Evolutionary conservation across 805 yeast species (phyloP), one percentile per base, ranked within the genome.

Genomic region (Cyberlindnera samutprakarnensis): DNA sequence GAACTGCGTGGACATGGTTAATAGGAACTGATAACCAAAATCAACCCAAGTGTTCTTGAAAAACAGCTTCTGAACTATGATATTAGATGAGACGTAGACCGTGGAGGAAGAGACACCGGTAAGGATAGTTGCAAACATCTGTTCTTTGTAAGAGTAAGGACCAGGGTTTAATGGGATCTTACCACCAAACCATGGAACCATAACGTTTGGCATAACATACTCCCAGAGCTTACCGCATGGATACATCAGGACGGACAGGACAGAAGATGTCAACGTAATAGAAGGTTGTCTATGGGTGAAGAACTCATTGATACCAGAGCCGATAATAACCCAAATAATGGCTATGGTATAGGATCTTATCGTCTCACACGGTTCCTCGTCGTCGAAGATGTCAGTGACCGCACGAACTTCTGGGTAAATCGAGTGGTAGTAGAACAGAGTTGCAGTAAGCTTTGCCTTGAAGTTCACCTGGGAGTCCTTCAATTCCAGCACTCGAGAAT

Each of bases 381-480:
- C 60, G 46, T 72, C 75, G 46, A 59, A 39, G 21, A 72, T 64
- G 15, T 72, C 70, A 27, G 74, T 70, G 15, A 77, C 69, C 17
- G 82, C 70, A 51, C 85, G 65, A 14, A 77, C 83, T 53, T 77
- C 84, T 1, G 80, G 73, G 48, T 76, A 77, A 8, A 82, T 82
- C 14, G 76, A 70, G 43, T 63, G 57, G 38, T 47, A 68, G 56
- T 27, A 27, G 21, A 31, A 15, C 17, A 40, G 22, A 6, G 20
- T 27, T 14, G 44, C 44, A 4, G 23, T 27, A 14, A 35, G 6
- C 18, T 30, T 30, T n/a, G 32, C 26, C 22, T 29, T 31, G 38
- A 40, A 40, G 18, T 21, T 18, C 3, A 18, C 11, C 14, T 30
- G 20, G 7, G 37, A 25, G 19, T 36, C 29, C 9, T 13, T 20